phyloP scores from a whole-genome alignment of 306 rosid genomes.

The Sindora glabra region DNA sequence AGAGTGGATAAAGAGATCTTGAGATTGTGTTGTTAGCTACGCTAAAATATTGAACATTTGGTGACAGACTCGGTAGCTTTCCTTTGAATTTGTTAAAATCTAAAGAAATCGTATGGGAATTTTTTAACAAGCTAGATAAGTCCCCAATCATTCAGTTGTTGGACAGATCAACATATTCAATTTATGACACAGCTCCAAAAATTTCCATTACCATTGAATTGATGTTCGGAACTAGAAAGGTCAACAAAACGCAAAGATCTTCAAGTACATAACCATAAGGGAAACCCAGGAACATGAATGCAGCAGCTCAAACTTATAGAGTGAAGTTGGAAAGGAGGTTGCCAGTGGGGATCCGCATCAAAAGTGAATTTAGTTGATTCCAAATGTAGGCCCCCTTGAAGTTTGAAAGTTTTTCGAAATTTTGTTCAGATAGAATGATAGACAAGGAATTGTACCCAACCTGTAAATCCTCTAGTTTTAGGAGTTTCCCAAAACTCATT shows the following conservation, averaged over 20 bases:
- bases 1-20: background rate
- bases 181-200: background rate
- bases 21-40: background rate
- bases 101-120: background rate
- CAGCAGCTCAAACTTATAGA: background rate
- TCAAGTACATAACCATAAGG: constrained; percentile 5
- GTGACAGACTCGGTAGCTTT: background rate
- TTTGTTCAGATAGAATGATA: background rate
- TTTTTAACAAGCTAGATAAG: background rate
- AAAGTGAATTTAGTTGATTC: background rate
- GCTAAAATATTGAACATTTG: background rate
- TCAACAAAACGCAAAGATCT: background rate
- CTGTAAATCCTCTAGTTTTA: background rate
- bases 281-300: constrained; percentile 1
- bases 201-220: background rate
- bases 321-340: background rate
- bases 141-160: constrained; percentile 5
- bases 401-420: background rate
- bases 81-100: background rate
- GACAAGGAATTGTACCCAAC: background rate
- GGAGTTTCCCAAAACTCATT: background rate
- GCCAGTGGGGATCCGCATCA: too few relatives aligned
- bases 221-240: background rate
- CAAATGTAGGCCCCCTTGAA: background rate
- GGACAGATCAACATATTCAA: background rate